Evolutionary conservation across 768 basidiomycete species (phyloP).

Genomic region (Steccherinum ochraceum): DNA sequence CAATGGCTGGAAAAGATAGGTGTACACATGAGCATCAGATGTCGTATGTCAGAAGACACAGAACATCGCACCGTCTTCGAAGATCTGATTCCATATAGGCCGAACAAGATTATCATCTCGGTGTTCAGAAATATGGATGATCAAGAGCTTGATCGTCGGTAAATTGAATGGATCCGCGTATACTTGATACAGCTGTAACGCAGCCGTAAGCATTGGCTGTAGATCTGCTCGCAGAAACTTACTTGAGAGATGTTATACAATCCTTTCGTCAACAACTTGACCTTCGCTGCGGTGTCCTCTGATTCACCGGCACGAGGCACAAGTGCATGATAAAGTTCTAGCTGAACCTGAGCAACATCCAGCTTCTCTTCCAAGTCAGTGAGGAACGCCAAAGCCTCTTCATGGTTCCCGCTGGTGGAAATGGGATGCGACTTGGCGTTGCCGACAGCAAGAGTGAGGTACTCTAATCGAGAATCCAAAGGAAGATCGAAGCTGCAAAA

Average conservation of each 20-base stretch:
- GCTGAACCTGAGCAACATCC: conserved; percentile 93
- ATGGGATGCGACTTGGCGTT: conserved; percentile 95
- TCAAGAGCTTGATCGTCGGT: conserved; percentile 77
- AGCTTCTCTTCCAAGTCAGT: conserved; percentile 93
- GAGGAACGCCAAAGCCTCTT: conserved; percentile 93
- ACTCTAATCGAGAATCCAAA: conserved; percentile 78
- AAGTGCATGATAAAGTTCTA: conserved; percentile 78
- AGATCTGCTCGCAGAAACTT: conserved; percentile 14
- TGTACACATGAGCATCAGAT: too few species aligned
- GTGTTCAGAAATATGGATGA: conserved; percentile 91
- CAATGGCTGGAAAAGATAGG: conserved; percentile 37
- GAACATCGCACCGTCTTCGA: conserved; percentile 76
- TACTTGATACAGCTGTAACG: conserved; percentile 74
- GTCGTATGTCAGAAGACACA: too few species aligned
- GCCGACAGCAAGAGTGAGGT: conserved; percentile 88
- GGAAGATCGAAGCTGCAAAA: conserved; percentile 52
- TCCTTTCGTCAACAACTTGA: conserved; percentile 49
- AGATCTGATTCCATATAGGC: conserved; percentile 85
- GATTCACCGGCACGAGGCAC: conserved; percentile 55
- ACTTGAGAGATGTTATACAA: conserved; percentile 86
- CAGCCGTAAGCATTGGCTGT: conserved; percentile 2
- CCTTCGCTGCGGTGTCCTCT: conserved; percentile 55
- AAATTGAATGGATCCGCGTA: conserved; percentile 87
- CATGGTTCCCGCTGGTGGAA: conserved; percentile 68
- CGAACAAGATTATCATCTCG: conserved; percentile 75